These are phyloP conservation scores for Saussurea involucrata DNA, from an alignment of 129 eudicot species.

Conservation along the genomic window DNA sequence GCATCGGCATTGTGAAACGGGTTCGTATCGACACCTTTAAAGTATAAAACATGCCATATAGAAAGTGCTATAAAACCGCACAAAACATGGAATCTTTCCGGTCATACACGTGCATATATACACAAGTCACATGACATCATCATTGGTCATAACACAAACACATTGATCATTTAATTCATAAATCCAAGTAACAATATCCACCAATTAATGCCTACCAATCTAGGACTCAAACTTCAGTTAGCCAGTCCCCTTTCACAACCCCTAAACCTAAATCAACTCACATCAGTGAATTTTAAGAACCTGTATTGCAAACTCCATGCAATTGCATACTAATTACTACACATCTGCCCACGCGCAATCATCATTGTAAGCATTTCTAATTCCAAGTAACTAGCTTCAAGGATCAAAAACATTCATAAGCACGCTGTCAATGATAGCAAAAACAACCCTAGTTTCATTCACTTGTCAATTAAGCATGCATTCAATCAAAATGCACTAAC, in stretches of 20 bases:
- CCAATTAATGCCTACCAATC: background rate
- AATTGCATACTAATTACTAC: too few species aligned
- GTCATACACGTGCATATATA: background rate
- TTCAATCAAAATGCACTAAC: slow-evolving; percentile 33
- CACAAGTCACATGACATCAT: background rate
- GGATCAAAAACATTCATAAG: background rate
- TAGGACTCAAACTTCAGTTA: background rate
- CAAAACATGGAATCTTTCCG: background rate
- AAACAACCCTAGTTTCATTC: background rate
- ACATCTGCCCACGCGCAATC: background rate
- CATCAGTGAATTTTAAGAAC: background rate
- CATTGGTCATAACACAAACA: background rate
- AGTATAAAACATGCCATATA: background rate
- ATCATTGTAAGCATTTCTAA: background rate
- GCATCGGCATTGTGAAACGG: background rate
- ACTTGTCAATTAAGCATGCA: slow-evolving; percentile 9
- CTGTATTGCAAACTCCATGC: too few species aligned
- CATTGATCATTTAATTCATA: background rate
- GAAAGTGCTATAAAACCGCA: background rate
- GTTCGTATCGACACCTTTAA: background rate
- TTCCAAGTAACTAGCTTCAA: slow-evolving; percentile 4
- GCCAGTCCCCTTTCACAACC: background rate
- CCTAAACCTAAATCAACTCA: background rate
- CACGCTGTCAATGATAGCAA: background rate
- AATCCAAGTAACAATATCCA: background rate